Percentiles rank a stretch among this genome's conserved stretches.
Evolutionary conservation across 192 early-diverging fungal genomes (phyloP).

Genomic region (Backusella morwellensis): DNA sequence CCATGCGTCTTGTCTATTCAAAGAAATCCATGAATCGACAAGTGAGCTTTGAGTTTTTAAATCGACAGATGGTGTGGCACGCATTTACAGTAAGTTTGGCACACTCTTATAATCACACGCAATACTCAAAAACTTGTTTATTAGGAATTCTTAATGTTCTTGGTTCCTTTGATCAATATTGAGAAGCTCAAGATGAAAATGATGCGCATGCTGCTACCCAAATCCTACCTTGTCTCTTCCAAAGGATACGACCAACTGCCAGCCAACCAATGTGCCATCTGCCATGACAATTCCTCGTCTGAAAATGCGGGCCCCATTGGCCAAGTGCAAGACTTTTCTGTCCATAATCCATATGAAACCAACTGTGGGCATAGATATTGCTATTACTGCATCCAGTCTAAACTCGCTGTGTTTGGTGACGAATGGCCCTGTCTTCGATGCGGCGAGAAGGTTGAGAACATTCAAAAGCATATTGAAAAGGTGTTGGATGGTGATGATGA

Average conservation of each 20-base stretch:
- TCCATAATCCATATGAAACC: conserved; percentile 75
- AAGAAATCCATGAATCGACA: conserved; percentile 70
- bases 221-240: conserved; percentile 42
- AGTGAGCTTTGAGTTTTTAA: conserved; percentile 91
- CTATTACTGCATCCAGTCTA: conserved; percentile 86
- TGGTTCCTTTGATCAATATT: conserved; percentile 77
- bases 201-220: conserved; percentile 45
- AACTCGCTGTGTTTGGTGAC: conserved; percentile 67
- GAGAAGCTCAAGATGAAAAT: conserved; percentile 53
- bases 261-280: conserved; percentile 74
- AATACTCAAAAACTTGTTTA: no score
- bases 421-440: conserved; percentile 81
- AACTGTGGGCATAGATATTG: conserved; percentile 87
- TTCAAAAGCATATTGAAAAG: conserved; percentile 44
- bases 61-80: conserved; percentile 92
- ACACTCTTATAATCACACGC: no score
- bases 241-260: conserved; percentile 57
- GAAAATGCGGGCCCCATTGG: conserved; percentile 31
- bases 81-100: conserved; percentile 72
- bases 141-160: conserved; percentile 86
- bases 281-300: conserved; percentile 51
- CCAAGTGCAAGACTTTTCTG: conserved; percentile 27
- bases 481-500: conserved; percentile 43
- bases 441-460: conserved; percentile 59
- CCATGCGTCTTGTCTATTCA: conserved; percentile 81